Conservation (phyloP, 768 basidiomycete genomes). For the Mycena metata region DNA sequence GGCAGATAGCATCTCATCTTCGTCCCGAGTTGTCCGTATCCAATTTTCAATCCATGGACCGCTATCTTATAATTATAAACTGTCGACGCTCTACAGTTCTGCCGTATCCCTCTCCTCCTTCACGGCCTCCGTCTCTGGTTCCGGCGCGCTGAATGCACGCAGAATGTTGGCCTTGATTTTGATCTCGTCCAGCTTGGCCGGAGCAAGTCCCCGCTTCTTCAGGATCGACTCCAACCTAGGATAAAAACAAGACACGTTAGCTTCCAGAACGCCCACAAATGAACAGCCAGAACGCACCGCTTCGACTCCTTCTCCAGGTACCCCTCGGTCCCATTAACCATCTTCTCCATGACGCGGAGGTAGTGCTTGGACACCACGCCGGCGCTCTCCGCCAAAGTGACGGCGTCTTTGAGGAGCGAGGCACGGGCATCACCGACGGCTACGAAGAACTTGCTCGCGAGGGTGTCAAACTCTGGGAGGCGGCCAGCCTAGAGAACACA, state of each 20-base stretch:
- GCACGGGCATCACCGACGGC: constrained; percentile 69
- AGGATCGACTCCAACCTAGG: constrained; percentile 81
- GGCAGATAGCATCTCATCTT: constrained; percentile 34
- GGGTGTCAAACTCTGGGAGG: constrained; percentile 77
- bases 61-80: no score
- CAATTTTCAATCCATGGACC: no score
- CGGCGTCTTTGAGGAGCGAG: constrained; percentile 77
- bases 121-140: constrained; percentile 48
- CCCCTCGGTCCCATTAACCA: constrained; percentile 73
- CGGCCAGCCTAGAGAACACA: constrained; percentile 78
- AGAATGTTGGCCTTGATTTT: constrained; percentile 93
- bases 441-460: constrained; percentile 82
- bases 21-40: background rate
- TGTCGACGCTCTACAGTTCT: constrained; percentile 50
- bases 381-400: constrained; percentile 61
- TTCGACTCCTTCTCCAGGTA: constrained; percentile 90
- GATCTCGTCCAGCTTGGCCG: constrained; percentile 91
- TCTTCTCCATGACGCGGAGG: constrained; percentile 91
- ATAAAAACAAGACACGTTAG: constrained; percentile 16
- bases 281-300: constrained; percentile 64
- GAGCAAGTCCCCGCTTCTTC: constrained; percentile 80
- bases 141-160: constrained; percentile 65
- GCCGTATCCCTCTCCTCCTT: constrained; percentile 54
- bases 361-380: constrained; percentile 80
- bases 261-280: constrained; percentile 25